A percentile compares a stretch with the other conserved stretches of the same genome.
These are phyloP conservation scores for Podila verticillata DNA, from an alignment of 192 early-diverging fungal genomes.

Conservation along the genomic window DNA sequence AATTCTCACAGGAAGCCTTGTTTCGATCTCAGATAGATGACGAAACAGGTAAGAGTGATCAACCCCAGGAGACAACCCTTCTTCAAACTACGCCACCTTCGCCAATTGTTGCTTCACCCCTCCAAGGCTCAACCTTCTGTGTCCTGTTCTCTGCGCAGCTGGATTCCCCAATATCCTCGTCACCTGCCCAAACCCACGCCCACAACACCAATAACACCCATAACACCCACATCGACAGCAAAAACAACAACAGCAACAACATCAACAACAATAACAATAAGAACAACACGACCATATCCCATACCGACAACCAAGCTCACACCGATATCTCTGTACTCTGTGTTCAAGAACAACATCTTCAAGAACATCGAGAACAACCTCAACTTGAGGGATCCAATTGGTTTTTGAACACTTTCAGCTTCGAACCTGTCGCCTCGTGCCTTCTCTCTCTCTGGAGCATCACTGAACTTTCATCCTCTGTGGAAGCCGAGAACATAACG, in stretches of 20 bases:
- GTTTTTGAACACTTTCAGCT: neutral
- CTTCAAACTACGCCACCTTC: neutral
- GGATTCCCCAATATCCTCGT: neutral
- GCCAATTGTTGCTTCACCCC: no score
- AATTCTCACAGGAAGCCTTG: constrained; percentile 4
- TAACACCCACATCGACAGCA: neutral
- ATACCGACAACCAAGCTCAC: no score
- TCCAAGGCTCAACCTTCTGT: neutral
- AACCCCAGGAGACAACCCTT: neutral
- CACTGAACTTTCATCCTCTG: neutral
- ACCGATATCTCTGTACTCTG: no score
- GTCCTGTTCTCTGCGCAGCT: neutral
- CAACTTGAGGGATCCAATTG: neutral
- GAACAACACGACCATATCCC: neutral
- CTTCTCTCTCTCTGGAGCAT: neutral
- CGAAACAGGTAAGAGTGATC: neutral
- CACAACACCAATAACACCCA: neutral
- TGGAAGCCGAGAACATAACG: neutral
- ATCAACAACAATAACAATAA: no score
- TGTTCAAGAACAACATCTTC: neutral
- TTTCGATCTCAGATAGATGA: neutral
- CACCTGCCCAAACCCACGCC: neutral
- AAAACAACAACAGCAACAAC: no score
- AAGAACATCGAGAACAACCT: neutral
- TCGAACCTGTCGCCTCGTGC: neutral